These are phyloP conservation scores for Termitomyces sp. DNA, from an alignment of 768 basidiomycete species.

Conservation along the genomic window DNA sequence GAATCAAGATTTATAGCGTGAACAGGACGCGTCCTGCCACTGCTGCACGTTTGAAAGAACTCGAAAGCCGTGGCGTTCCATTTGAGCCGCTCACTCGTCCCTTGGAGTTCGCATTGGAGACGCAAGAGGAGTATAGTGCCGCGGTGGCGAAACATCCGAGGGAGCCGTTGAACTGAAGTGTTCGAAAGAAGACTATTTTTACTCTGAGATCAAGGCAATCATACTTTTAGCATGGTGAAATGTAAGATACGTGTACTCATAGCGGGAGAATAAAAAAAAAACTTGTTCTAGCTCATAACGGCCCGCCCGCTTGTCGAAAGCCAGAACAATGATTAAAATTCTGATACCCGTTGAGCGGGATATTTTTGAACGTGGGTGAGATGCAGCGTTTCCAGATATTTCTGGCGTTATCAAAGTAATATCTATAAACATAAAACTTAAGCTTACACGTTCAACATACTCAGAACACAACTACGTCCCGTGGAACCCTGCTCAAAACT, in stretches of 20 bases:
- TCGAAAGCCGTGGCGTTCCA: conserved; percentile 32
- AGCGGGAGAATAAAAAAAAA: background rate
- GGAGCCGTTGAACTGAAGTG: conserved; percentile 25
- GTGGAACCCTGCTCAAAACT: conserved; percentile 20
- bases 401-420: background rate
- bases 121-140: conserved; percentile 25
- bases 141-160: conserved; percentile 23
- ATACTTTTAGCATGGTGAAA: background rate
- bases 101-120: conserved; percentile 31
- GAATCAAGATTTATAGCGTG: conserved; percentile 53
- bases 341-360: background rate
- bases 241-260: background rate
- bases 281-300: background rate
- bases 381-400: background rate
- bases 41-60: conserved; percentile 34
- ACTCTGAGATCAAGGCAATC: background rate
- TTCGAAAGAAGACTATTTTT: background rate
- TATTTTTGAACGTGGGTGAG: background rate
- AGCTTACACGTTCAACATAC: conserved; percentile 12
- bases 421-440: conserved; percentile 3
- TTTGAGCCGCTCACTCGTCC: conserved; percentile 41
- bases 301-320: background rate
- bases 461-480: background rate
- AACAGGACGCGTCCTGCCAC: conserved; percentile 40
- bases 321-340: background rate